Percentiles rank a stretch among this genome's conserved stretches.
Evolutionary conservation across 306 rosid species (phyloP).

Genomic region (Glycine tomentella): DNA sequence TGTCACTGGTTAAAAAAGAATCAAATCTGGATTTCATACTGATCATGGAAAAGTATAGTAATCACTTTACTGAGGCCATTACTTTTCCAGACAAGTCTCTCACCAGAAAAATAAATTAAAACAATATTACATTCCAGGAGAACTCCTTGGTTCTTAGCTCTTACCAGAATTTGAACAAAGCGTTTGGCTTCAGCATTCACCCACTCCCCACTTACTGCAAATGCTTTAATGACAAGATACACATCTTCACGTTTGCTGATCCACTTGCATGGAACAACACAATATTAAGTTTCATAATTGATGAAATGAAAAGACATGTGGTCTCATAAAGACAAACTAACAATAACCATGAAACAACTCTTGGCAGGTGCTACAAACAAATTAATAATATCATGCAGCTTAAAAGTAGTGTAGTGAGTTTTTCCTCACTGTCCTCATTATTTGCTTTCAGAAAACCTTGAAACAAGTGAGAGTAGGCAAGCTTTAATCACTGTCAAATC

Average conservation of each 20-base stretch:
- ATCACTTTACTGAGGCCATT: conserved; percentile 23
- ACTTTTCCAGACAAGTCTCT: conserved; percentile 14
- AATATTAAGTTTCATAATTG: conserved; percentile 45
- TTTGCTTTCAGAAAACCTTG: too few species aligned
- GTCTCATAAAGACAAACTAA: conserved; percentile 31
- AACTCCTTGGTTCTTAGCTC: conserved; percentile 29
- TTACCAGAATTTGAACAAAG: conserved; percentile 78
- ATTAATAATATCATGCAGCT: background rate
- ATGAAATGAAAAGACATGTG: conserved; percentile 10
- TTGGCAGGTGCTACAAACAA: background rate
- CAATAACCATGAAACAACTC: conserved; percentile 13
- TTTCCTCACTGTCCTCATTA: too few species aligned
- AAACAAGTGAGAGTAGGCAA: too few species aligned
- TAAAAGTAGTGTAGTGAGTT: too few species aligned
- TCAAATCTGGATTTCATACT: conserved; percentile 62
- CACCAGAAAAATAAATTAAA: background rate
- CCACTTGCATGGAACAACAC: conserved; percentile 47
- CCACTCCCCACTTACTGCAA: conserved; percentile 76
- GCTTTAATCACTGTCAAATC: too few species aligned
- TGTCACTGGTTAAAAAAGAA: conserved; percentile 92
- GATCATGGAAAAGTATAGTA: conserved; percentile 33
- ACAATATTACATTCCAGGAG: conserved; percentile 11
- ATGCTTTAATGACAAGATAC: conserved; percentile 79
- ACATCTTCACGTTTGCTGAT: conserved; percentile 91
- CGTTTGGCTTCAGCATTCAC: conserved; percentile 72